Conservation (phyloP, 139 green algal genomes). For the Chlamydomonas eustigma region DNA sequence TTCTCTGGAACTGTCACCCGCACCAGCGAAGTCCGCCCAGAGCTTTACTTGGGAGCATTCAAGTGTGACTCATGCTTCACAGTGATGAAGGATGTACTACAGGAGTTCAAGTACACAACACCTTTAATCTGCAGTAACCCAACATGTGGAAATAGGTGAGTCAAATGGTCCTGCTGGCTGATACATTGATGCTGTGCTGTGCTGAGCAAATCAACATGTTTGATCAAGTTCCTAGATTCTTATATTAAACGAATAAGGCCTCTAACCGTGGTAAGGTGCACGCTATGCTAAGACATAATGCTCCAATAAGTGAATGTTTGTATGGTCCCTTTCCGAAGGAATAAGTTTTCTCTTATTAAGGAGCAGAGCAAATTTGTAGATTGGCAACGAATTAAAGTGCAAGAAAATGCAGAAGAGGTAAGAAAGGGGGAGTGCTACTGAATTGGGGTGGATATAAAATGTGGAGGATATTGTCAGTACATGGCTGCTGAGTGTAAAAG, state of each 20-base stretch:
- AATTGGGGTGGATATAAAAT: too few relatives aligned
- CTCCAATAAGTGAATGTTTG: too few relatives aligned
- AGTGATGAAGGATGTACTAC: slow-evolving; percentile 73
- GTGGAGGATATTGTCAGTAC: too few relatives aligned
- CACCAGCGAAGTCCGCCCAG: slow-evolving; percentile 89
- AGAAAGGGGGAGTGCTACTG: neutral
- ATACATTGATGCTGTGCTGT: neutral
- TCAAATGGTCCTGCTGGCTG: neutral
- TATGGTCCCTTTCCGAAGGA: slow-evolving; percentile 36
- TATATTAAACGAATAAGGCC: too few relatives aligned
- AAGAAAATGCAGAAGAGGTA: slow-evolving; percentile 92
- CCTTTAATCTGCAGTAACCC: slow-evolving; percentile 85
- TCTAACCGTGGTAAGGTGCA: too few relatives aligned
- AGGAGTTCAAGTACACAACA: slow-evolving; percentile 97
- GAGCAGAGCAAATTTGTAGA: slow-evolving; percentile 95
- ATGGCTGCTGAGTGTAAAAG: too few relatives aligned
- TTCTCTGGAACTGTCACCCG: slow-evolving; percentile 90
- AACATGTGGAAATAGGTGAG: slow-evolving; percentile 85
- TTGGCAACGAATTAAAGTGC: slow-evolving; percentile 95
- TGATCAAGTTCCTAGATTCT: too few relatives aligned
- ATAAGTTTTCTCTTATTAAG: slow-evolving; percentile 55
- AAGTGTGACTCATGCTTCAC: slow-evolving; percentile 79
- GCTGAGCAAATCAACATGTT: too few relatives aligned
- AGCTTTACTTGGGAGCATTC: slow-evolving; percentile 92
- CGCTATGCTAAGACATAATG: too few relatives aligned